Evolutionary conservation across 2,329 filamentous ascomycete genomes (phyloP).

Genomic region (Fusarium incarnatum): DNA sequence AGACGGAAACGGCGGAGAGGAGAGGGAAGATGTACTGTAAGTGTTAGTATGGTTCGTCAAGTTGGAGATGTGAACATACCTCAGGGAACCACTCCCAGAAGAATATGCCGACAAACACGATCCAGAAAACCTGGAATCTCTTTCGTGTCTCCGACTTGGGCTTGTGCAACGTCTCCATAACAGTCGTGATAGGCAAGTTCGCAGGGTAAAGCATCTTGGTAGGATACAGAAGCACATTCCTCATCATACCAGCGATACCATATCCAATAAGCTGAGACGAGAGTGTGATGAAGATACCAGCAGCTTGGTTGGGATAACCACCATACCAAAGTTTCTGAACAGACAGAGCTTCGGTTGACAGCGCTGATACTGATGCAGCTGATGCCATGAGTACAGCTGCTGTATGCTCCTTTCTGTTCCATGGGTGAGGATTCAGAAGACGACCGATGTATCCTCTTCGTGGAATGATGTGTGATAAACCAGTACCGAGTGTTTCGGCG

Average conservation of each 20-base stretch:
- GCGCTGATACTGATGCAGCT: conserved; percentile 51
- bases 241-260: conserved; percentile 60
- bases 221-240: conserved; percentile 59
- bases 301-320: conserved; percentile 52
- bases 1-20: conserved; percentile 51
- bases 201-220: conserved; percentile 55
- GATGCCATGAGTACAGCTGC: conserved; percentile 58
- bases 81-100: conserved; percentile 55
- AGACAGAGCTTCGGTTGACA: conserved; percentile 55
- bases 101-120: conserved; percentile 54
- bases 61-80: background rate
- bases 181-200: conserved; percentile 48
- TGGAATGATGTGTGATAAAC: conserved; percentile 23
- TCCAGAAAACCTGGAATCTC: conserved; percentile 56
- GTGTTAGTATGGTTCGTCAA: background rate
- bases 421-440: conserved; percentile 35
- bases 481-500: conserved; percentile 29
- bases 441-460: conserved; percentile 22
- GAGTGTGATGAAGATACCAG: conserved; percentile 58
- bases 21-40: conserved; percentile 55
- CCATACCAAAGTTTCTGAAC: conserved; percentile 61
- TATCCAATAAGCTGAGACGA: conserved; percentile 63
- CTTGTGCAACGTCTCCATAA: conserved; percentile 48
- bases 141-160: conserved; percentile 51
- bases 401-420: conserved; percentile 48